Evolutionary conservation across 495 filamentous ascomycete genomes (phyloP).

Genomic region (Neurospora tetrasperma): DNA sequence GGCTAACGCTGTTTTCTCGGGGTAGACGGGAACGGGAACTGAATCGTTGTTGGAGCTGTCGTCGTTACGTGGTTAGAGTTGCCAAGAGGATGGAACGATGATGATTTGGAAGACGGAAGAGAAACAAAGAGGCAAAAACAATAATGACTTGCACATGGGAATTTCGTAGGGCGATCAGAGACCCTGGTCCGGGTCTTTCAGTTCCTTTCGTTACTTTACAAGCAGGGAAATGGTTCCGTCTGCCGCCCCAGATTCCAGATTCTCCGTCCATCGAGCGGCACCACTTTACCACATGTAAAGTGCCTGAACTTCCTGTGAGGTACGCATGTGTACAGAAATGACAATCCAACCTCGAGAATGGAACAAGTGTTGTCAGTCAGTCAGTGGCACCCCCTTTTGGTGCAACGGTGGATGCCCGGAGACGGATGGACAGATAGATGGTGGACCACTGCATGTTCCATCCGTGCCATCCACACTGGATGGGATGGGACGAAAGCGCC

Average conservation of each 20-base stretch:
- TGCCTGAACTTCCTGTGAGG: background rate
- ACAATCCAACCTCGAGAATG: background rate
- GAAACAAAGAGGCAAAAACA: background rate
- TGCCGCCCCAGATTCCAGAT: background rate
- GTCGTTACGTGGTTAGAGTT: background rate
- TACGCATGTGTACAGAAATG: background rate
- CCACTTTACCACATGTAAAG: background rate
- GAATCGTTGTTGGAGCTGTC: background rate
- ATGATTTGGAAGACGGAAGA: background rate
- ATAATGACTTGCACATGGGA: background rate
- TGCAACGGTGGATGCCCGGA: background rate
- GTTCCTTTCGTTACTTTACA: no score
- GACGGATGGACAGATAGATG: background rate
- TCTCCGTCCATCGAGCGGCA: background rate
- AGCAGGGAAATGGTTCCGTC: background rate
- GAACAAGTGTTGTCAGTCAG: background rate
- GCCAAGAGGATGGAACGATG: background rate
- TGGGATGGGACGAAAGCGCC: background rate
- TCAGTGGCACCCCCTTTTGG: background rate
- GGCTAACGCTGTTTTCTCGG: background rate
- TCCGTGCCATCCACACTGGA: background rate
- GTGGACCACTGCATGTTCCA: background rate
- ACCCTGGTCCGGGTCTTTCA: background rate
- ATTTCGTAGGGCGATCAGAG: background rate
- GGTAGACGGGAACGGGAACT: background rate